A percentile compares a stretch with the other conserved stretches of the same genome.
Evolutionary conservation across 2,329 filamentous ascomycete species (phyloP).

Genomic region (Pseudogymnoascus sp.): DNA sequence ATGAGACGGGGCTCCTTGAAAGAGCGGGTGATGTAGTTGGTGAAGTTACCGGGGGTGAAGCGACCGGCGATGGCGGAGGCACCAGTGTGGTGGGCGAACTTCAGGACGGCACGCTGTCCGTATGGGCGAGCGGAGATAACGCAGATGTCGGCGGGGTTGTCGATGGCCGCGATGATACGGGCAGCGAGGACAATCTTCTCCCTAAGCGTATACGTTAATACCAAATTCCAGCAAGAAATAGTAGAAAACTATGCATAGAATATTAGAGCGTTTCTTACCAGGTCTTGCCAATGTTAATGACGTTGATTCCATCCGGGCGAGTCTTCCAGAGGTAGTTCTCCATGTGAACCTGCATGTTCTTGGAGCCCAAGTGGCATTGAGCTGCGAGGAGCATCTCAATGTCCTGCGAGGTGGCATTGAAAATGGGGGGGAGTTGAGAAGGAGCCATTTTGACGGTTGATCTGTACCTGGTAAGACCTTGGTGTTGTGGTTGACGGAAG

Average conservation of each 20-base stretch:
- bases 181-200: slow-evolving; percentile 99
- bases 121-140: slow-evolving; percentile 99
- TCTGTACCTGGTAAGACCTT: slow-evolving; percentile 29
- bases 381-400: slow-evolving; percentile 99
- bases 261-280: slow-evolving; percentile 55
- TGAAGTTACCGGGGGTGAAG: slow-evolving; percentile 99
- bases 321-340: slow-evolving; percentile 99
- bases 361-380: slow-evolving; percentile 92
- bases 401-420: slow-evolving; percentile 95
- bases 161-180: slow-evolving; percentile 96
- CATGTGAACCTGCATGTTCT: slow-evolving; percentile 99
- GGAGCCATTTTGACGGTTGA: slow-evolving; percentile 78
- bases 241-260: not conserved
- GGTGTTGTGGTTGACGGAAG: slow-evolving; percentile 10
- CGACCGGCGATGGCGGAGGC: slow-evolving; percentile 97
- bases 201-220: slow-evolving; percentile 44
- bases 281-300: slow-evolving; percentile 99
- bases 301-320: slow-evolving; percentile 94
- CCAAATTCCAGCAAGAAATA: not conserved
- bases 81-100: slow-evolving; percentile 98
- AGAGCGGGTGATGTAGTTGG: slow-evolving; percentile 99
- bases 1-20: slow-evolving; percentile 99
- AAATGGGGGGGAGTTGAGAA: slow-evolving; percentile 83
- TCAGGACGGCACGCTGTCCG: slow-evolving; percentile 98
- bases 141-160: slow-evolving; percentile 99